A percentile compares a stretch with the other conserved stretches of the same genome.
Evolutionary conservation across 148 eudicot species (phyloP).

Genomic region (Rhododendron vialii): DNA sequence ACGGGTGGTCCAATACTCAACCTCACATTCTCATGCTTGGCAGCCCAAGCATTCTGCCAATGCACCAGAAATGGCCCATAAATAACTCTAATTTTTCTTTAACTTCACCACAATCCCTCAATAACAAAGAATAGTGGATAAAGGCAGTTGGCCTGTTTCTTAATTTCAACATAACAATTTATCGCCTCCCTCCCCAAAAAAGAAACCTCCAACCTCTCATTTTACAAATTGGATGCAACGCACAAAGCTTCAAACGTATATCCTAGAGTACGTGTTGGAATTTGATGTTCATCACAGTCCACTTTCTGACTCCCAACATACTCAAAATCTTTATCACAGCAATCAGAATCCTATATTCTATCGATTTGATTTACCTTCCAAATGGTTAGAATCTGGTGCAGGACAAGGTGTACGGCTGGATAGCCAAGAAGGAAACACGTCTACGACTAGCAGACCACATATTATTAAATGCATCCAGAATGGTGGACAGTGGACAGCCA

Average conservation of each 20-base stretch:
- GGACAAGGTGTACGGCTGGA: neutral
- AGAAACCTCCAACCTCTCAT: neutral
- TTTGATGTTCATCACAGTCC: neutral
- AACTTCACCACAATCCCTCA: neutral
- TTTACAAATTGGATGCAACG: neutral
- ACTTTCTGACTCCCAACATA: neutral
- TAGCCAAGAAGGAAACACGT: neutral
- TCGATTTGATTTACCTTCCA: neutral
- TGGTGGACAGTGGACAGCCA: neutral
- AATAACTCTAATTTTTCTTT: neutral
- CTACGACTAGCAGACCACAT: neutral
- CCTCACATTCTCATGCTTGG: neutral
- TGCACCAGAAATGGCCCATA: neutral
- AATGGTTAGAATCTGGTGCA: neutral
- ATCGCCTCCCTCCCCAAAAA: neutral
- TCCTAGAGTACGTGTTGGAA: neutral
- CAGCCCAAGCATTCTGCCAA: neutral
- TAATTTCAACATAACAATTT: neutral
- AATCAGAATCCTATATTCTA: neutral
- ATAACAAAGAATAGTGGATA: neutral
- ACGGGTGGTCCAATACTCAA: neutral
- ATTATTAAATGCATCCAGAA: neutral
- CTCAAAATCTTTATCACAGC: neutral
- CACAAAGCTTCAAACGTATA: neutral
- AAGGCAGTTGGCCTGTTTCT: neutral